phyloP scores from a whole-genome alignment of 495 filamentous ascomycete genomes.

The Aspergillus cristatus region DNA sequence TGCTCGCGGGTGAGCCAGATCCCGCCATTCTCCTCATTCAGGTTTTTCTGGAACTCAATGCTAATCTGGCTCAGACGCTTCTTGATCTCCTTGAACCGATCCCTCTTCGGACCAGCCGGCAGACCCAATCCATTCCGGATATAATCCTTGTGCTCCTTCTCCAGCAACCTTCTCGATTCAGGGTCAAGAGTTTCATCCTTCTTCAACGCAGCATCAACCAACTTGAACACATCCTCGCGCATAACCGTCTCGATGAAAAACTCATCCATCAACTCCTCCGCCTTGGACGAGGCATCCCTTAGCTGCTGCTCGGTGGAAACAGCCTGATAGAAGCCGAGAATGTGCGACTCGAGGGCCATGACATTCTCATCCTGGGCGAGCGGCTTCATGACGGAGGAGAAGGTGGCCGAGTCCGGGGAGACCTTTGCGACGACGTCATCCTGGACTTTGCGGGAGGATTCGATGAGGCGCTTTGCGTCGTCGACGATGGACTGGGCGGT shows the following conservation, averaged over 20 bases:
- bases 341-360: conserved; percentile 47
- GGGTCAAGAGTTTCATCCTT: conserved; percentile 53
- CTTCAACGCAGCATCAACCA: conserved; percentile 52
- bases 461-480: conserved; percentile 68
- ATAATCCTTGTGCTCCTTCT: conserved; percentile 60
- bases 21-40: conserved; percentile 61
- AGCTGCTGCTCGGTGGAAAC: conserved; percentile 61
- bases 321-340: conserved; percentile 72
- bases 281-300: conserved; percentile 60
- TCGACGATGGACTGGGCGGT: conserved; percentile 66
- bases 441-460: conserved; percentile 56
- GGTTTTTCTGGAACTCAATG: conserved; percentile 59
- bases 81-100: conserved; percentile 67
- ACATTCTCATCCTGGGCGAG: conserved; percentile 61
- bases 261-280: conserved; percentile 58
- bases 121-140: conserved; percentile 55
- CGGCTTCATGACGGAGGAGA: conserved; percentile 54
- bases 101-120: conserved; percentile 50
- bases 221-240: conserved; percentile 58
- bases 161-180: conserved; percentile 53
- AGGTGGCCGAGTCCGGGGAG: conserved; percentile 54
- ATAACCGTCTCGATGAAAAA: conserved; percentile 57
- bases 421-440: conserved; percentile 67
- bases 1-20: conserved; percentile 56
- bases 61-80: conserved; percentile 55